Base-by-base conservation (phyloP, 2,329 filamentous ascomycete species). In the Stagonosporopsis rhizophila region DNA sequence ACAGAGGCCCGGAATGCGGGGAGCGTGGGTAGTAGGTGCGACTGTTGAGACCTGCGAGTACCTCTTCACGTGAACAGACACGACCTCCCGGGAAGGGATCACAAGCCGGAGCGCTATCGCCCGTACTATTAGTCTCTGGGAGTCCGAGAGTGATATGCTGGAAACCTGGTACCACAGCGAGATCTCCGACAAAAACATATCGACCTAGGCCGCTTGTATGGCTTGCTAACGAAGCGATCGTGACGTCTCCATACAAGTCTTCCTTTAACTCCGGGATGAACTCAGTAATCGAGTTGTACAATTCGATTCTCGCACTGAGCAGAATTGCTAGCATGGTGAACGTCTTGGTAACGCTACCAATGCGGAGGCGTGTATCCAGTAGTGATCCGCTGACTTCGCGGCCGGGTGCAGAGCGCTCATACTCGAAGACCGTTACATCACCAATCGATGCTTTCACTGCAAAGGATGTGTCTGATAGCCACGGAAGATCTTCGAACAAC, bases 291-390 rank as follows among this genome's bases (percentile, higher is more conserved):
- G 64, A 49, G 34, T 71, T 67, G 12, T 67, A 59, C 14, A 67
- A 60, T 3, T 56, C 56, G 38, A 71, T 66, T 22, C 51, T 55
- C 20, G 49, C 53, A 17, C 61, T 62, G 5, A 69, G 45, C 25
- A 68, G 39, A 2, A 71, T 34, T 1, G 68, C 68, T 14, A 72
- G 53, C 25, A 69, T 59, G 4, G 68, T 69, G 39, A 70, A 69
- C 12, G 63, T 25, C 37, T 72, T 72, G 1, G 67, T 69, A 7
- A 66, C 64, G 11, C 67, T 70, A 0, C 59, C 69, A 23, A 71
- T 54, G 0, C 69, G 66, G 22, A 62, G 32, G 23, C 63, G 59
- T 3, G 64, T 71, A 1, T 66, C 58, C 17, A 56, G 49, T 3
- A 64, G 52, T 9, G 61, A 52, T 19, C 59, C 56, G 5, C 40